phyloP scores from a whole-genome alignment of 148 eudicot genomes.

The Silene latifolia region DNA sequence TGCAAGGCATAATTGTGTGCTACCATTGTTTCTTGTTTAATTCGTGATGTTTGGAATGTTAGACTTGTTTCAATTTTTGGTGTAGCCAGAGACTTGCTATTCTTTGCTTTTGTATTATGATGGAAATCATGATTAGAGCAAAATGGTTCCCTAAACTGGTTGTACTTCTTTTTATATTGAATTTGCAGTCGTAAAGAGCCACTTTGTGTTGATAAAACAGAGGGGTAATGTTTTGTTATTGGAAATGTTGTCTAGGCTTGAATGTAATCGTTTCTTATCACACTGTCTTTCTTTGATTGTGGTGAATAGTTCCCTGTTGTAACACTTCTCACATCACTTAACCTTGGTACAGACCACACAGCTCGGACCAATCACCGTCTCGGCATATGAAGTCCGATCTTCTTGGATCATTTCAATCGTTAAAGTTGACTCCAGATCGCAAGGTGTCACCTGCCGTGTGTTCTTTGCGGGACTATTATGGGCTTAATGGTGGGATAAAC shows the following conservation, averaged over 20 bases:
- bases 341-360: conserved; percentile 47
- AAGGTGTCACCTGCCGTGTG: conserved; percentile 75
- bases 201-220: too few relatives aligned
- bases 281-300: neutral
- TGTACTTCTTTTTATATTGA: neutral
- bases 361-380: conserved; percentile 47
- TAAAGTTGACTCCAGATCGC: conserved; percentile 50
- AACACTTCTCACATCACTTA: conserved; percentile 1
- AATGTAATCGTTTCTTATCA: neutral
- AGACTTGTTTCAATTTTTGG: too few relatives aligned
- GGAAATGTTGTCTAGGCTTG: neutral
- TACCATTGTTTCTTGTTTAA: too few relatives aligned
- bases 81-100: too few relatives aligned
- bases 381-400: conserved; percentile 52
- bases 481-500: conserved; percentile 36
- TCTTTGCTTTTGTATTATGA: too few relatives aligned
- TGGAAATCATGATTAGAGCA: too few relatives aligned
- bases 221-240: neutral
- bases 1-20: too few relatives aligned
- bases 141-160: neutral
- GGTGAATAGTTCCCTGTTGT: neutral
- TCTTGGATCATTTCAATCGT: conserved; percentile 58
- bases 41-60: too few relatives aligned
- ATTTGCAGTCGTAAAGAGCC: neutral
- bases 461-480: conserved; percentile 68